Conservation (phyloP, 2,329 filamentous ascomycete species). For the Penicillium sumatraense region DNA sequence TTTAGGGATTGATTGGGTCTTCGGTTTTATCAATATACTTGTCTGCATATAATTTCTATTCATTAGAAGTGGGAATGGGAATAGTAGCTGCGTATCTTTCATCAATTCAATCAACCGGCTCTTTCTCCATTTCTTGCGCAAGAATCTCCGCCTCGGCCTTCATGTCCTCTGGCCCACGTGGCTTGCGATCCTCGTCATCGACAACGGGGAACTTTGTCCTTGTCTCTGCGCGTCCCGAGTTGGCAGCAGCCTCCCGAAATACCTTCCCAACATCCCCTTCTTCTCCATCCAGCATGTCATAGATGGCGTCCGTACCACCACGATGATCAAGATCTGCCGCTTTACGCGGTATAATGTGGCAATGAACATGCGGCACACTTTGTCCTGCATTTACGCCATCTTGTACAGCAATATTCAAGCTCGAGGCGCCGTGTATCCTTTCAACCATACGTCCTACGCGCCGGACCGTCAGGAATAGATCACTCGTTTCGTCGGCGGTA, state of each 20-base stretch:
- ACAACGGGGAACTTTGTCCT: conserved; percentile 69
- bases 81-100: too few species aligned
- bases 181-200: conserved; percentile 70
- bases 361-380: conserved; percentile 91
- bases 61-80: background rate
- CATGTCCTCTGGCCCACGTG: conserved; percentile 78
- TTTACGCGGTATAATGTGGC: conserved; percentile 82
- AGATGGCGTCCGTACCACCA: conserved; percentile 73
- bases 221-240: conserved; percentile 47
- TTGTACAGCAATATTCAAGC: conserved; percentile 94
- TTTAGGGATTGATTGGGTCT: conserved; percentile 5
- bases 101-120: conserved; percentile 39
- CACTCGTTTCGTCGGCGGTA: conserved; percentile 70
- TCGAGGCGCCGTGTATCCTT: conserved; percentile 65
- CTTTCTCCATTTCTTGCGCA: conserved; percentile 40
- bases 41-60: background rate
- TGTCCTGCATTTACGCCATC: conserved; percentile 90
- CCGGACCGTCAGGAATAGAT: conserved; percentile 88
- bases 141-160: conserved; percentile 73
- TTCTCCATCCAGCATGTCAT: conserved; percentile 80
- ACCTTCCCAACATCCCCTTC: conserved; percentile 80
- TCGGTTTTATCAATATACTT: conserved; percentile 9
- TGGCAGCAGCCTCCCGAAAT: conserved; percentile 59
- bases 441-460: conserved; percentile 77
- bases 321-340: conserved; percentile 61